These are phyloP conservation scores for Chamaecyparis obtusa DNA, from an alignment of 75 land plant genomes.

Conservation along the genomic window DNA sequence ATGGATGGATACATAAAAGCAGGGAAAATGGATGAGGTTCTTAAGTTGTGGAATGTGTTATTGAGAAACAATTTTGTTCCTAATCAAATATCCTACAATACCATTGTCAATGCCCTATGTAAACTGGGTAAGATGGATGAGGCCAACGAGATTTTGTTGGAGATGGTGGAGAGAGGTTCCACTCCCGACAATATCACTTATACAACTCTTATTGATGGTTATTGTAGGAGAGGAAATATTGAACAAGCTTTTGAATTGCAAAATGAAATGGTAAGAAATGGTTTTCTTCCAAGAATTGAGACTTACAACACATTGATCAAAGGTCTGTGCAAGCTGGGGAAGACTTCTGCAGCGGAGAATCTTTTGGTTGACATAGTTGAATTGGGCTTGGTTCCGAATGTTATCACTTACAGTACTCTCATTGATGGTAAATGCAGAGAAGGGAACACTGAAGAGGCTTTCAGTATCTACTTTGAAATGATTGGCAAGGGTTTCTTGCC, in stretches of 20 bases:
- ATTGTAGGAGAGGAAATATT: slow-evolving; percentile 47
- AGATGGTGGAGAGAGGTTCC: slow-evolving; percentile 50
- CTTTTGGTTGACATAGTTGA: slow-evolving; percentile 47
- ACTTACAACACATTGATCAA: slow-evolving; percentile 59
- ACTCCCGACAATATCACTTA: slow-evolving; percentile 47
- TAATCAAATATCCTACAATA: slow-evolving; percentile 42
- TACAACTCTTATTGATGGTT: slow-evolving; percentile 51
- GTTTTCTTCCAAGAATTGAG: slow-evolving; percentile 28
- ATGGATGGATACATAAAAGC: slow-evolving; percentile 53
- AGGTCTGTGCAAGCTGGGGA: slow-evolving; percentile 37
- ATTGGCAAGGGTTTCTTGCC: slow-evolving; percentile 41
- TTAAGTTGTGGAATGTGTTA: slow-evolving; percentile 50
- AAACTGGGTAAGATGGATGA: slow-evolving; percentile 51
- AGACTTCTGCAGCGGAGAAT: slow-evolving; percentile 19
- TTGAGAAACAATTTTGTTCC: slow-evolving; percentile 26
- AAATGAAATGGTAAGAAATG: slow-evolving; percentile 31
- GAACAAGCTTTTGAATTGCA: slow-evolving; percentile 31
- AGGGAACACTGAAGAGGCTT: slow-evolving; percentile 47
- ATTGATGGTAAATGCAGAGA: slow-evolving; percentile 58
- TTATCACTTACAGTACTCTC: slow-evolving; percentile 56
- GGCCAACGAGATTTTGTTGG: slow-evolving; percentile 40
- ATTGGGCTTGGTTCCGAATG: slow-evolving; percentile 33
- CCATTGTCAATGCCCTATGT: slow-evolving; percentile 55
- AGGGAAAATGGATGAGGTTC: slow-evolving; percentile 38
- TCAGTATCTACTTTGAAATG: slow-evolving; percentile 49